These are phyloP conservation scores for Micractinium sp. DNA, from an alignment of 139 green algal genomes.

Conservation along the genomic window DNA sequence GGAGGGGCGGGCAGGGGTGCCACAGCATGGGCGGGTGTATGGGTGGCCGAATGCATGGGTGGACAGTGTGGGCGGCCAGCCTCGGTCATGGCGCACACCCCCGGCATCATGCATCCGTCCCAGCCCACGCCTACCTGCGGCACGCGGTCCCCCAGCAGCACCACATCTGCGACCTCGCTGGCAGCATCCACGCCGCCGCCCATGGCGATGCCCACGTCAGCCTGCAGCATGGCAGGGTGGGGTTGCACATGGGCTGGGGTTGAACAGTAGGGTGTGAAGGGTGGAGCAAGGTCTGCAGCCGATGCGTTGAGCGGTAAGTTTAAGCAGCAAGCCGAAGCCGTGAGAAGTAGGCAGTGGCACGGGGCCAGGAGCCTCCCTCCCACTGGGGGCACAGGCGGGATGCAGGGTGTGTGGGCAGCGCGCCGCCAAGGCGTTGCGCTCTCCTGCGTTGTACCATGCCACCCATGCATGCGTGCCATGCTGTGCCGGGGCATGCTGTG, in stretches of 20 bases:
- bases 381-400: too few relatives aligned
- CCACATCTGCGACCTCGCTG: constrained; percentile 76
- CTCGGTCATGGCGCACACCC: neutral
- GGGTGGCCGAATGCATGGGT: too few relatives aligned
- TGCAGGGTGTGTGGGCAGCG: too few relatives aligned
- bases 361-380: too few relatives aligned
- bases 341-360: too few relatives aligned
- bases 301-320: too few relatives aligned
- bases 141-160: constrained; percentile 83
- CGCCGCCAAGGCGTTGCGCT: too few relatives aligned
- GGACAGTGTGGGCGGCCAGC: neutral
- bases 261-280: neutral
- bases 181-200: constrained; percentile 69
- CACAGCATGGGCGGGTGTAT: neutral
- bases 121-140: constrained; percentile 54
- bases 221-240: constrained; percentile 25
- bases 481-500: too few relatives aligned
- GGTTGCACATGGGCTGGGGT: neutral
- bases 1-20: neutral
- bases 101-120: neutral
- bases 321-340: too few relatives aligned
- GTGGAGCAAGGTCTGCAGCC: neutral
- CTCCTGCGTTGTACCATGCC: too few relatives aligned
- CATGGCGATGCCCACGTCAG: constrained; percentile 92
- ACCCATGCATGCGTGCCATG: too few relatives aligned